Evolutionary conservation across 1,139 yeast species (phyloP), one percentile per base, ranked within the genome.

Genomic region (Nakaseomyces sp.): DNA sequence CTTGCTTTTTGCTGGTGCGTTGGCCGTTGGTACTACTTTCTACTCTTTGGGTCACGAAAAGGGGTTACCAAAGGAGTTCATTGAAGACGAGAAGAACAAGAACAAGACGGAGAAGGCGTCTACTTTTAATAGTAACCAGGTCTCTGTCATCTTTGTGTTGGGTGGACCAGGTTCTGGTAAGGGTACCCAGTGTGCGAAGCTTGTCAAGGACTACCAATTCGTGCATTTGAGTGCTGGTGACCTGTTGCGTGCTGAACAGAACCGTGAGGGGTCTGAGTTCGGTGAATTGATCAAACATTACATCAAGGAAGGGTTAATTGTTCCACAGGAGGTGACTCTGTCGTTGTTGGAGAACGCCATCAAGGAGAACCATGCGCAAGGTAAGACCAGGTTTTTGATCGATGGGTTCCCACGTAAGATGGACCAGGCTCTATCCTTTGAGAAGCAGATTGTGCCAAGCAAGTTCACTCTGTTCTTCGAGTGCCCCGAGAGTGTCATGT

Each of bases 381-480:
- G 94, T 1, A 60, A 63, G 30, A 66, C 68, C 22, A 71, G 73
- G 51, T 91, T 89, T 63, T 69, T 91, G 57, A 78, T 91, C 45
- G 98, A 91, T 64, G 98, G 98, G 1, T 91, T 91, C 76, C 98
- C 98, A 33, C 76, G 98, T 63, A 87, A 89, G 64, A 89, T 91
- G 96, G 98, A 91, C 67, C 98, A 91, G 69, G 97, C 97, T 0
- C 50, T 84, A 41, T 84, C 91, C 28, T 91, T 91, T 63, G 98
- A 91, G 67, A 77, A 83, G 45, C 73, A 79, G 50, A 79, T 91
- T 41, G 89, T 86, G 40, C 77, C 73, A 45, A 78, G 91, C 43
- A 72, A 84, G 38, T 79, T 88, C 66, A 84, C 94, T 1, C 72
- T 91, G 48, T 91, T 86, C 71, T 91, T 91, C 61, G 95, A 89